These are phyloP conservation scores for Kondoa malvinella DNA, from an alignment of 768 basidiomycete species.

Conservation along the genomic window DNA sequence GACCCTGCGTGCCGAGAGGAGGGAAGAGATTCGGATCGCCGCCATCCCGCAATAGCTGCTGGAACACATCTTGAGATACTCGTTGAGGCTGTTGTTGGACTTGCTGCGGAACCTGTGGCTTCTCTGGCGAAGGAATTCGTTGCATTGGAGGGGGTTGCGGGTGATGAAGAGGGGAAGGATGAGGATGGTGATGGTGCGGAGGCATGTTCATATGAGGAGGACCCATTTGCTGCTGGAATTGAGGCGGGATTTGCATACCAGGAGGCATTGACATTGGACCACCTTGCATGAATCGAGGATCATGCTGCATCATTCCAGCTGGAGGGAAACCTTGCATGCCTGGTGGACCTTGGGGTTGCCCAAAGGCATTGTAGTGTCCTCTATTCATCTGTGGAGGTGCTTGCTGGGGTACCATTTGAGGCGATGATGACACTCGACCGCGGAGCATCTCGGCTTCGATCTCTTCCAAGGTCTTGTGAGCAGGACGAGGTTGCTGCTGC, in stretches of 20 bases:
- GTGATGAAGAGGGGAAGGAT: background rate
- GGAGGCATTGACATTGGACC: background rate
- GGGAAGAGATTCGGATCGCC: constrained; percentile 17
- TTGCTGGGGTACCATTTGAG: background rate
- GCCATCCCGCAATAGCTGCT: constrained; percentile 49
- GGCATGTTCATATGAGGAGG: background rate
- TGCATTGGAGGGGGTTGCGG: background rate
- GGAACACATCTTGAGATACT: constrained; percentile 55
- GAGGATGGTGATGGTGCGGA: background rate
- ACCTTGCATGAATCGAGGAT: background rate
- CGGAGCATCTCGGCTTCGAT: constrained; percentile 30
- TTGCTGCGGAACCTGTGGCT: constrained; percentile 31
- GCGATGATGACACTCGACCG: background rate
- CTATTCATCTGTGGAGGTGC: background rate
- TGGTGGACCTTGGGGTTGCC: background rate
- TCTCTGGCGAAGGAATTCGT: constrained; percentile 3
- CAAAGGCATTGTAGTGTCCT: background rate
- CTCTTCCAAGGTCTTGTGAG: constrained; percentile 28
- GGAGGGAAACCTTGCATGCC: background rate
- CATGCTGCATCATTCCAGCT: too few species aligned
- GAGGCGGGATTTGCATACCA: background rate
- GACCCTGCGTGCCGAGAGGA: constrained; percentile 1
- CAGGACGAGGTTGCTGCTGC: constrained; percentile 5
- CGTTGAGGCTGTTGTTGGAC: constrained; percentile 45
- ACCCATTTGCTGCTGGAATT: constrained; percentile 2